Base-by-base conservation (phyloP, 805 yeast genomes). In the Sporopachydermia quercuum region DNA sequence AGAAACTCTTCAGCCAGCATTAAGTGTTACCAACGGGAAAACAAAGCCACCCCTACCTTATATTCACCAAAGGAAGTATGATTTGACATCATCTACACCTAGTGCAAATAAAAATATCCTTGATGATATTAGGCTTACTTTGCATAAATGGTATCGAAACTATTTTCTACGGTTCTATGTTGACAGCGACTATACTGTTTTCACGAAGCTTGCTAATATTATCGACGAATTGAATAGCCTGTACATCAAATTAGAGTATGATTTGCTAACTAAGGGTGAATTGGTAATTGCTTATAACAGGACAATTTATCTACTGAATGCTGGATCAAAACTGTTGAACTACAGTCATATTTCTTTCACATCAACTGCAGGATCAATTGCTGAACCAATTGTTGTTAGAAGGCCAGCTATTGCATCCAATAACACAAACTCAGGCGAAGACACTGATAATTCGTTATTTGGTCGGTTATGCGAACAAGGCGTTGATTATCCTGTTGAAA, bases 61-160 rank as follows among this genome's bases (percentile, higher is more conserved):
- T n/a, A 23, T 23, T 23, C 30, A 23, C n/a, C n/a, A n/a, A n/a
- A n/a, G n/a, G n/a, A n/a, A n/a, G n/a, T n/a, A n/a, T n/a, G n/a
- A n/a, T n/a, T n/a, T n/a, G n/a, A n/a, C n/a, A n/a, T n/a, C n/a
- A n/a, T 23, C 30, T n/a, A 68, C 47, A 55, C 61, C 34, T 65
- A 66, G 43, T 73, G 76, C 47, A 57, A 58, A 36, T 65, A 65
- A 27, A 68, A 68, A 3, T 65, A 71, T 3, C 60, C 62, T 52
- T 4, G 57, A 53, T 33, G 61, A 56, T 37, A 57, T 56, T 27
- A 38, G 50, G 5, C 47, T 56, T n/a, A 52, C 55, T 13, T 40
- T 57, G 33, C 43, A 42, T 15, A 59, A 56, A 37, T 56, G 61
- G 61, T 46, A 45, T 39, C 47, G 52, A 33, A 43, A 44, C 35